A percentile compares a stretch with the other conserved stretches of the same genome.
These are phyloP conservation scores for Porodaedalea pini DNA, from an alignment of 1,284 basidiomycete species.

Conservation along the genomic window DNA sequence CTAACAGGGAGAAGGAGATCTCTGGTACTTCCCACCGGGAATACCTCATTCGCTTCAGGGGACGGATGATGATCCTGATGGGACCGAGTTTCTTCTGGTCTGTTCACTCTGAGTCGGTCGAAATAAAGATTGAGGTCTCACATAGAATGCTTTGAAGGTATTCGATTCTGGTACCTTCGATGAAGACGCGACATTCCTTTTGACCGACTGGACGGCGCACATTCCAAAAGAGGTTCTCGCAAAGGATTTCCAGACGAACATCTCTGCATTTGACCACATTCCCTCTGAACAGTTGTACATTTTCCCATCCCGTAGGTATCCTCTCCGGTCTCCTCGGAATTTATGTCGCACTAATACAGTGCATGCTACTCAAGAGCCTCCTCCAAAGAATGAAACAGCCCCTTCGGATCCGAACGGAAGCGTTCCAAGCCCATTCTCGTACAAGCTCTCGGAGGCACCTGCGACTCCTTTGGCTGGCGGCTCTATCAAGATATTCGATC, in stretches of 20 bases:
- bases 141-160: neutral
- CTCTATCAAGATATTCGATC: slow-evolving; percentile 58
- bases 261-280: slow-evolving; percentile 44
- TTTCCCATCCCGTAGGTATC: slow-evolving; percentile 40
- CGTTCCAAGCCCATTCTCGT: slow-evolving; percentile 46
- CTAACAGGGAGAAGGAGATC: slow-evolving; percentile 33
- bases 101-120: slow-evolving; percentile 15
- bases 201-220: slow-evolving; percentile 49
- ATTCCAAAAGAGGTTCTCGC: slow-evolving; percentile 49
- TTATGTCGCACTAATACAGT: slow-evolving; percentile 21
- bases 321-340: neutral
- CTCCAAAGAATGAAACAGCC: slow-evolving; percentile 39
- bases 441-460: slow-evolving; percentile 44
- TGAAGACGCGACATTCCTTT: slow-evolving; percentile 53
- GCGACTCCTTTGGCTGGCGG: slow-evolving; percentile 47
- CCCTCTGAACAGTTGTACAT: slow-evolving; percentile 52
- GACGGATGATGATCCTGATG: slow-evolving; percentile 48
- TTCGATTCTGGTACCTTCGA: slow-evolving; percentile 54
- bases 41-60: slow-evolving; percentile 65
- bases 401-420: slow-evolving; percentile 44
- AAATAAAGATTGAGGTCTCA: neutral
- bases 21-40: slow-evolving; percentile 70
- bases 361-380: slow-evolving; percentile 27
- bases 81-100: slow-evolving; percentile 68
- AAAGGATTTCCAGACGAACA: slow-evolving; percentile 47